Base-by-base conservation (phyloP, 2,329 filamentous ascomycete species). In the Cladosporium colombiae region DNA sequence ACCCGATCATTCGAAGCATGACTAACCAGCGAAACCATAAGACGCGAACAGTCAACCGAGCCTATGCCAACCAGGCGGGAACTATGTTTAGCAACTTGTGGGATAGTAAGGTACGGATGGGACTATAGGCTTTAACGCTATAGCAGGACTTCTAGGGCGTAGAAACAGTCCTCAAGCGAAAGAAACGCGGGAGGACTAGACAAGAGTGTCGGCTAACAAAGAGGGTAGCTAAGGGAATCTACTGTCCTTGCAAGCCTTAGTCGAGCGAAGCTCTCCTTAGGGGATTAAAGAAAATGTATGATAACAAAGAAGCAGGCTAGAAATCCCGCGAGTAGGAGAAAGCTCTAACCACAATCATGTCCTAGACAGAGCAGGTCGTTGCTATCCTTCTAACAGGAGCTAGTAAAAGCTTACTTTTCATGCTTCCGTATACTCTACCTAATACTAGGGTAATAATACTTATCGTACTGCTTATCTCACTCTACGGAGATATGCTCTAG, bases 351-450 rank as follows among this genome's bases (percentile, higher is more conserved):
- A 67, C 65, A 16, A 74, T 75, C 58, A 66, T 70, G 52, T 64
- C 62, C 14, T 73, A 13, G 64, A 73, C 14, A 66, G 61, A 14
- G 65, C 29, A 62, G 49, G 59, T 62, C n/a, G 59, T 62, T 44
- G 29, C 59, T 44, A 62, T 74, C 27, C 72, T 75, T 58, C 70
- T 55, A 16, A 75, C 64, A 8, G 67, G 73, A 29, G 70, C 66
- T 21, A 68, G 73, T 5, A 74, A 74, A 68, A 74, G 71, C 55
- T 53, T 75, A 25, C 66, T 74, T 37, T 75, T 75, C 50, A 74
- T 74, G 65, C 67, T 74, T 65, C 72, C 67, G 56, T 69, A 66
- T n/a, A 70, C 52, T 62, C 59, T 62, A 21, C 29, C 50, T 16
- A 23, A 65, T 40, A 50, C 61, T 27, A 29, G 62, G 11, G 62